Percentiles rank a stretch among this genome's conserved stretches.
phyloP scores from a whole-genome alignment of 176 grass and related monocot genomes.

The Paspalum vaginatum region DNA sequence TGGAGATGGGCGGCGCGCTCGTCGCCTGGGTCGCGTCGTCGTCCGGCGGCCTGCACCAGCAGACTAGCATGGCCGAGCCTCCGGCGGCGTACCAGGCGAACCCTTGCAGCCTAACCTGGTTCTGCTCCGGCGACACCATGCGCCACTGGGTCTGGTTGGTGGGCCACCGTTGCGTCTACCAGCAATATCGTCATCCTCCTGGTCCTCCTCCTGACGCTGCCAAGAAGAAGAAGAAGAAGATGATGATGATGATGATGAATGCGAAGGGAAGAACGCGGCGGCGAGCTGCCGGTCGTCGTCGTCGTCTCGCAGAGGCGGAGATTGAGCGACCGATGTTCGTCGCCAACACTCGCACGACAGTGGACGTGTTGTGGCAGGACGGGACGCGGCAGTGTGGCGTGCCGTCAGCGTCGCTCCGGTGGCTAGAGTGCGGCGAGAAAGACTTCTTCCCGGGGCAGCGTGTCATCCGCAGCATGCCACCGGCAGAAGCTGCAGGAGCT shows the following conservation, averaged over 20 bases:
- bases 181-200: background rate
- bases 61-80: background rate
- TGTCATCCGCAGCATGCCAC: background rate
- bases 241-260: background rate
- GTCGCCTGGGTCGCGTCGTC: conserved; percentile 28
- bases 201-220: background rate
- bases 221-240: background rate
- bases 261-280: no score
- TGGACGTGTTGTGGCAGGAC: conserved; percentile 37
- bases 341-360: background rate
- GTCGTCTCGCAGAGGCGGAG: background rate
- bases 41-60: background rate
- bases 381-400: background rate
- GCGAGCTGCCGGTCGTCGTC: no score
- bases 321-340: background rate
- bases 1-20: background rate
- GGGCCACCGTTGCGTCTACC: background rate
- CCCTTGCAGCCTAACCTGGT: fast-evolving
- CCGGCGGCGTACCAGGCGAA: background rate
- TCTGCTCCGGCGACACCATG: background rate
- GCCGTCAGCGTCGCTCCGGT: background rate
- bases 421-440: fast-evolving
- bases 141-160: background rate
- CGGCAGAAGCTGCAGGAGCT: background rate
- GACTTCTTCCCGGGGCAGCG: background rate